Evolutionary conservation across 306 rosid genomes (phyloP), one percentile per base, ranked within the genome.

Genomic region (Vigna unguiculata): DNA sequence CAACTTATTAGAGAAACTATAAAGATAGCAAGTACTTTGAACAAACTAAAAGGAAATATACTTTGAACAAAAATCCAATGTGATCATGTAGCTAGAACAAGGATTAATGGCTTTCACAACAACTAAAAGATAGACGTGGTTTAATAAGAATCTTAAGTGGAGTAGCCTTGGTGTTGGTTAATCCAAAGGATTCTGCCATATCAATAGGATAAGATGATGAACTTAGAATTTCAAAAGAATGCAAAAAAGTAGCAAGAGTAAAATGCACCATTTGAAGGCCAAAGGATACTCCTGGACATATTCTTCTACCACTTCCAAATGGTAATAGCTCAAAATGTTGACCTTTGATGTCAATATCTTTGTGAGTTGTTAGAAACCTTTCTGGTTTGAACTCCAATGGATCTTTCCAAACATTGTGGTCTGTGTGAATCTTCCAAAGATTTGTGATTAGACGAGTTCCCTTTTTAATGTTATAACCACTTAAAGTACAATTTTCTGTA

Each of bases 251-350:
- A 22, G 80, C 84, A 8, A 80, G 16, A 57, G 38, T 8, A 0
- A 74, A 54, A 9, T 54, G 60, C 22, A 54, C 3, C 19, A 80
- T 64, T 1, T 41, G 69, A 63, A 72, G 51, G 0, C 43, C 74
- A 80, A 80, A 54, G 0, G 74, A 53, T 45, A 64, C 28, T 71
- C 73, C 83, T 0, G 83, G 62, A 55, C 83, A 80, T 0, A 72
- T 65, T 4, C 83, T 65, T 59, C 80, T 74, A 3, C 84, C 84
- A 25, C 76, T 17, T 68, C 84, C 80, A 74, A 81, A 81, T 43
- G 83, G 83, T 19, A 80, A 17, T n/a, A 80, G 7, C 60, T 63
- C 83, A 54, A 72, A 80, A 64, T 81, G 58, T 5, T 36, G 46
- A 13, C 80, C 84, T 9, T 20, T 58, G 13, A 74, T 54, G 20